phyloP scores from a whole-genome alignment of 495 filamentous ascomycete species.

The Hyaloscypha finlandica region DNA sequence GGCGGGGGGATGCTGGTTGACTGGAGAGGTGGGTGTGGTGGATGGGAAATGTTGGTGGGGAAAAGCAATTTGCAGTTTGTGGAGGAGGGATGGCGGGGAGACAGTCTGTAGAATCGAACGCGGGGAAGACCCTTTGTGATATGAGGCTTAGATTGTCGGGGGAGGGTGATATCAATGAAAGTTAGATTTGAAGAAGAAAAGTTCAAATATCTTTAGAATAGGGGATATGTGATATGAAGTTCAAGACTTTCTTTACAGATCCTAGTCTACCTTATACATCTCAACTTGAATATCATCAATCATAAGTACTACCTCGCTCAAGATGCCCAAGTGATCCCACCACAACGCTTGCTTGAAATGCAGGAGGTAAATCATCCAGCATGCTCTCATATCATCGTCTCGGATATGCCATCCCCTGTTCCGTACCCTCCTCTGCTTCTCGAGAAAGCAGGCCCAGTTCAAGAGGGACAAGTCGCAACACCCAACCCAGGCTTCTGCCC shows the following conservation, averaged over 20 bases:
- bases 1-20: neutral
- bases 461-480: neutral
- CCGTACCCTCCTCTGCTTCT: no score
- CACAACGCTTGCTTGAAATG: neutral
- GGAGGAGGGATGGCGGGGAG: neutral
- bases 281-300: neutral
- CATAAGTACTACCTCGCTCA: neutral
- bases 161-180: no score
- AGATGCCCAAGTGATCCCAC: neutral
- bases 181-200: no score
- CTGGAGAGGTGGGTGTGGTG: neutral
- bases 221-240: no score
- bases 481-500: conserved; percentile 42
- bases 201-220: no score
- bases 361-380: neutral
- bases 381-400: neutral
- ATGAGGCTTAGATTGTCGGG: no score
- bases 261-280: neutral
- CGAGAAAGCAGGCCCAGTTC: no score
- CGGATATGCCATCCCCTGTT: neutral
- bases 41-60: neutral
- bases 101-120: no score
- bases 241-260: no score
- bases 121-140: no score
- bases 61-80: neutral